Evolutionary conservation across 1,139 yeast species (phyloP).

Genomic region (Pneumocystis carinii): DNA sequence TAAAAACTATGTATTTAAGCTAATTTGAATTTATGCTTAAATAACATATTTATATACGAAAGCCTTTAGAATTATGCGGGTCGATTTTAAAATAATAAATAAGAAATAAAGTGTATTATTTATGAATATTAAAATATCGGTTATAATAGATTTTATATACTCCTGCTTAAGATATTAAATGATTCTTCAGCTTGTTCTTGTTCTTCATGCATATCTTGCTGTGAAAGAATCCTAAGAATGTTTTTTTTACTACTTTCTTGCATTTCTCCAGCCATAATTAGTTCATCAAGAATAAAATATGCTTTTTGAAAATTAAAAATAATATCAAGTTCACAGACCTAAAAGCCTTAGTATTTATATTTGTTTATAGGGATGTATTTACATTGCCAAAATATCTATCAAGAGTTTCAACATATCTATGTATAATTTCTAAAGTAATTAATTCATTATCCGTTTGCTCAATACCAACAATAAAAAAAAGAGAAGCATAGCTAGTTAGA

Average conservation of each 20-base stretch:
- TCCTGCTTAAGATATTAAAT: slow-evolving; percentile 1
- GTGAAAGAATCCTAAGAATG: slow-evolving; percentile 57
- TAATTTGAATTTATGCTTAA: too few relatives aligned
- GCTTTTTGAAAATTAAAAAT: slow-evolving; percentile 92
- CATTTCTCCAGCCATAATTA: slow-evolving; percentile 63
- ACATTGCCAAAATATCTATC: slow-evolving; percentile 95
- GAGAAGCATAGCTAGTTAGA: slow-evolving; percentile 48
- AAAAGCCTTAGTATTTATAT: neutral
- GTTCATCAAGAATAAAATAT: slow-evolving; percentile 78
- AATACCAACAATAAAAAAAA: slow-evolving; percentile 77
- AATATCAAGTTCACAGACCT: slow-evolving; percentile 34
- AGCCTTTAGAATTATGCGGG: too few relatives aligned
- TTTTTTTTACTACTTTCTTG: slow-evolving; percentile 76
- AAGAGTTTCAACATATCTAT: slow-evolving; percentile 91
- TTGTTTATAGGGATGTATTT: slow-evolving; percentile 39
- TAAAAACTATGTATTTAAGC: too few relatives aligned
- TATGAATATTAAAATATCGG: neutral
- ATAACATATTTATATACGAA: too few relatives aligned
- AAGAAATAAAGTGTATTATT: neutral
- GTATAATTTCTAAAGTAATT: slow-evolving; percentile 70
- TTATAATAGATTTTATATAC: neutral
- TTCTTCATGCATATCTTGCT: slow-evolving; percentile 52
- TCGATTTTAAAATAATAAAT: too few relatives aligned
- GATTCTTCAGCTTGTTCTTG: slow-evolving; percentile 24
- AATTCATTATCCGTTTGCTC: slow-evolving; percentile 78